Conservation (phyloP, 2,329 filamentous ascomycete species). For the Chrysoporthe deuterocubensis region DNA sequence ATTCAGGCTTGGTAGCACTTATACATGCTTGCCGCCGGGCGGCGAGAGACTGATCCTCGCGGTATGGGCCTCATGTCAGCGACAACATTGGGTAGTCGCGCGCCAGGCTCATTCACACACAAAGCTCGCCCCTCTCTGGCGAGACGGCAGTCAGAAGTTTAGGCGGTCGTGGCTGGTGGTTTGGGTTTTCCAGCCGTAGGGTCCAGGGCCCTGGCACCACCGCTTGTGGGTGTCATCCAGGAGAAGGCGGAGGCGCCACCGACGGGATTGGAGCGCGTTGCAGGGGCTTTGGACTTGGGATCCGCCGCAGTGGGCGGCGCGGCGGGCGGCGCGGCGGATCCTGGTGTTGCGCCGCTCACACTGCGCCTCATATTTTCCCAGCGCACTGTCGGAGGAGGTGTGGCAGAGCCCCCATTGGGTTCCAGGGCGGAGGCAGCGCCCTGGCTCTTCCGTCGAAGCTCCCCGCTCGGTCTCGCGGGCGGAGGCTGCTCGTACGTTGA, state of each 20-base stretch:
- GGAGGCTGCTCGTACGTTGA: conserved; percentile 56
- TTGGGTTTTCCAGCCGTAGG: conserved; percentile 44
- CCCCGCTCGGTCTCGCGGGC: conserved; percentile 49
- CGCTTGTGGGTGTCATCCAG: conserved; percentile 71
- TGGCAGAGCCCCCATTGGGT: conserved; percentile 32
- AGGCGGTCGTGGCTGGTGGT: conserved; percentile 38
- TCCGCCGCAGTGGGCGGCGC: conserved; percentile 34
- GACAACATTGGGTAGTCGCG: background rate
- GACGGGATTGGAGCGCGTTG: conserved; percentile 70
- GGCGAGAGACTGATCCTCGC: background rate
- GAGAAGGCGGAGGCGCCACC: conserved; percentile 93
- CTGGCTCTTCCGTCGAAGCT: conserved; percentile 61
- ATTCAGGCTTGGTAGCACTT: background rate
- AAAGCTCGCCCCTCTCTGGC: background rate
- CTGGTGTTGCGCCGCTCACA: conserved; percentile 38
- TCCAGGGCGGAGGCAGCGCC: conserved; percentile 38
- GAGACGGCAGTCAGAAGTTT: background rate
- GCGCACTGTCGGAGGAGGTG: conserved; percentile 39
- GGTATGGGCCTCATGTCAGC: background rate
- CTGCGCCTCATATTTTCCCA: conserved; percentile 60
- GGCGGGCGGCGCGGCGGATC: conserved; percentile 34
- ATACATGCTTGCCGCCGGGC: conserved; percentile 7
- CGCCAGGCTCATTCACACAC: background rate
- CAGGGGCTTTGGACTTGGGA: conserved; percentile 38
- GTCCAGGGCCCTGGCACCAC: conserved; percentile 22